Percentiles rank a stretch among this genome's conserved stretches.
phyloP scores from a whole-genome alignment of 371 early-diverging fungal species.

The Parasitella parasitica region DNA sequence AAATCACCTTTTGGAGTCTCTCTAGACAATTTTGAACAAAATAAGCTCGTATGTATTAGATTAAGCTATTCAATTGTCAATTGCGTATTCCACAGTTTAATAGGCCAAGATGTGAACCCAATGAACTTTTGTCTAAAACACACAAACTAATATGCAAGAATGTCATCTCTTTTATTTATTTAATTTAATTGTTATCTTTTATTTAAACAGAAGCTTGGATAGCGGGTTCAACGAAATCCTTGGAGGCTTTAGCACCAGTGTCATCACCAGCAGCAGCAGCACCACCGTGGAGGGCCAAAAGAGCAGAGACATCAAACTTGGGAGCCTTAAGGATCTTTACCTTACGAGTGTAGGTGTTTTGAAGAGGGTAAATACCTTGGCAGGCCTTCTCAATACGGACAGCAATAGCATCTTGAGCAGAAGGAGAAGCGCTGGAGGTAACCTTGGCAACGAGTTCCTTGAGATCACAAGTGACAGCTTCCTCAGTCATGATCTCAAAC shows the following conservation, averaged over 20 bases:
- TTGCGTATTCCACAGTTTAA: too few species aligned
- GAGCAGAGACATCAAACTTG: conserved; percentile 93
- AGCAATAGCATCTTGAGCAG: conserved; percentile 80
- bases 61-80: too few species aligned
- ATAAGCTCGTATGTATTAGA: too few species aligned
- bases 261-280: conserved; percentile 69
- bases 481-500: conserved; percentile 97
- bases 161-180: neutral
- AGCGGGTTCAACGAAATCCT: conserved; percentile 84
- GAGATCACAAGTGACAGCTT: conserved; percentile 89
- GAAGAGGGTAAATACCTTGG: conserved; percentile 98
- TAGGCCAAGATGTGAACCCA: too few species aligned
- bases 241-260: conserved; percentile 70
- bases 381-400: conserved; percentile 97
- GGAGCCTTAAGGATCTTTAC: conserved; percentile 99
- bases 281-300: conserved; percentile 94
- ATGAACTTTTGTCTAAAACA: too few species aligned
- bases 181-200: conserved; percentile 3
- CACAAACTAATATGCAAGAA: too few species aligned
- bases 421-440: conserved; percentile 54
- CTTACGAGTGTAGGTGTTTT: conserved; percentile 98
- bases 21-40: too few species aligned
- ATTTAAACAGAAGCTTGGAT: conserved; percentile 72
- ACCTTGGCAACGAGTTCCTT: conserved; percentile 98
- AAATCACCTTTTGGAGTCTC: too few species aligned